A percentile compares a stretch with the other conserved stretches of the same genome.
Conservation (phyloP, 106 monocot genomes). For the Chionographis japonica region DNA sequence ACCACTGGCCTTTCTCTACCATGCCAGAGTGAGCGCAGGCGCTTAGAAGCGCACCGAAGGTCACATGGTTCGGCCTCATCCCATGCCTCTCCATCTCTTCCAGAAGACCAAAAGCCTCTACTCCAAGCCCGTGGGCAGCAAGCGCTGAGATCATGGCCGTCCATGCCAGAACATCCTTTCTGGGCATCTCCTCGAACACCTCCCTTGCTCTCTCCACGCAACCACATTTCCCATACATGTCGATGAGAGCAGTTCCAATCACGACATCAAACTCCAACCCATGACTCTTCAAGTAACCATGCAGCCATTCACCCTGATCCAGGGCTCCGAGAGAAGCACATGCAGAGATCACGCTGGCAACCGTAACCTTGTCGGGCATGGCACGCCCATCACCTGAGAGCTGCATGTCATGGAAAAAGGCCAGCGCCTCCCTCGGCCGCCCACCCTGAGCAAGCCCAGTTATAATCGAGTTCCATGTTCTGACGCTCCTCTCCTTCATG, state of each 20-base stretch:
- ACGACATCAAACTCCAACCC: constrained; percentile 11
- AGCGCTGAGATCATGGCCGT: constrained; percentile 16
- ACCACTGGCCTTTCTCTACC: constrained; percentile 11
- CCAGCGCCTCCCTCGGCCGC: background rate
- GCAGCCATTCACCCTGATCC: constrained; percentile 19
- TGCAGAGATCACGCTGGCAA: constrained; percentile 17
- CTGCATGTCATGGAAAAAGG: constrained; percentile 9
- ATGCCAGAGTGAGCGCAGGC: constrained; percentile 10
- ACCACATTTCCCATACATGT: constrained; percentile 22
- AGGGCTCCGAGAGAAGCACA: constrained; percentile 10
- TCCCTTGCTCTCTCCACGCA: constrained; percentile 10
- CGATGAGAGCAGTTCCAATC: constrained; percentile 9
- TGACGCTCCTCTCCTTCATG: constrained; percentile 3
- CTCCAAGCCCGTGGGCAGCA: constrained; percentile 8
- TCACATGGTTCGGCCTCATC: constrained; percentile 12
- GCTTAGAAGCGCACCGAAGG: constrained; percentile 14
- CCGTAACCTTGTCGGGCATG: constrained; percentile 8
- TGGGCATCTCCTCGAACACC: constrained; percentile 12
- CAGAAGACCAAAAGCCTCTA: constrained; percentile 4
- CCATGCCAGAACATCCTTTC: constrained; percentile 18
- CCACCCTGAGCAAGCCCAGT: constrained; percentile 11
- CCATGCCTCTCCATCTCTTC: constrained; percentile 12
- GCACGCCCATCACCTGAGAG: background rate
- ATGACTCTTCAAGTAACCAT: constrained; percentile 12
- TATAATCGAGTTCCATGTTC: constrained; percentile 9